Base-by-base conservation (phyloP, 75 land plant species). In the Cupressus sempervirens region DNA sequence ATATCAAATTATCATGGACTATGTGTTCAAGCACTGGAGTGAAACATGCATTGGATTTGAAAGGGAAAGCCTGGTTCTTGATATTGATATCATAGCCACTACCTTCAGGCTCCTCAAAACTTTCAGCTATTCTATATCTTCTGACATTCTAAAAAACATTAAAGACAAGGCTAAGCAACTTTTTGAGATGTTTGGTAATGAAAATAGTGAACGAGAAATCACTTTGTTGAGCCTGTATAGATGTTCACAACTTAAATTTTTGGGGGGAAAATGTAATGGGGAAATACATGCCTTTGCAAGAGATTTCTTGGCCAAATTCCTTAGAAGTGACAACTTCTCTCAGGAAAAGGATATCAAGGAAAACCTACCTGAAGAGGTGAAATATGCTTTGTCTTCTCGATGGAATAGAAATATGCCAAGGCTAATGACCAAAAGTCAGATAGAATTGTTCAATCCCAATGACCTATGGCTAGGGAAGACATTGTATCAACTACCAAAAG, bases 381-480 rank as follows among this genome's bases (percentile, higher is more conserved):
- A 84, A 54, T 92, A 48, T 8, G 50, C 50, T 8, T 48, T 48
- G 50, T 48, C 50, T 48, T 9, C 50, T 8, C 50, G 50, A 91
- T 84, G 96, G 93, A 89, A 90, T 84, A 94, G 92, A 4, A 92
- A 88, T 79, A 86, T 96, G 32, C 94, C 96, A 48, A 91, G 98
- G 8, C 36, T 96, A 0, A 48, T 48, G 8, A 0, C 11, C 10
- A 48, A 11, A 48, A 48, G 10, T 48, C 50, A 48, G 8, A 48
- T 48, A 48, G 50, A 7, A 7, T 7, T 48, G 11, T 48, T 48
- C 10, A 48, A 48, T 8, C 11, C 50, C 50, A 7, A 48, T 48
- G 50, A 48, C 50, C 11, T 48, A 48, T 48, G 50, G 50, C 50
- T 48, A 11, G 50, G 50, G 50, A 48, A 48, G 50, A 48, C 50